Base-by-base conservation (phyloP, 108 stramenopile species). In the Schizochytrium sp. region DNA sequence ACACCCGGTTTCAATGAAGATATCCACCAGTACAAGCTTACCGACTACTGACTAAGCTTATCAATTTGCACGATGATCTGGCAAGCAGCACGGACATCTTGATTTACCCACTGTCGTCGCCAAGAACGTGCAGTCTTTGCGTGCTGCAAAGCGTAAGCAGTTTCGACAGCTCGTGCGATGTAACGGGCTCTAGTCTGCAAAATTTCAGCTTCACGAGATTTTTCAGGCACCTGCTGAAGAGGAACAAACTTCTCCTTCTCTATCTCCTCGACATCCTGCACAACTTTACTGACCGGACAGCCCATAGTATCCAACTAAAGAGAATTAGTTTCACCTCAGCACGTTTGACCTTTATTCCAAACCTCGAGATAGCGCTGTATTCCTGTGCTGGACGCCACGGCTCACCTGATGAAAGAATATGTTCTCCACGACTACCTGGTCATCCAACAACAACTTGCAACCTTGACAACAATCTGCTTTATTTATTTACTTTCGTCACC, bases 91-190 rank as follows among this genome's bases (percentile, higher is more conserved):
- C 64, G 64, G 42, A 69, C 42, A 44, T 69, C 64, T 7, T 69
- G 19, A 69, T 69, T 44, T 69, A 44, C 64, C 64, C 64, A 69
- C 44, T 69, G 64, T 38, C 64, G 7, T 8, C 64, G 64, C 64
- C 64, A 69, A 8, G 64, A 69, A 13, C 64, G 64, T 44, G 64
- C 42, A 8, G 64, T 69, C 64, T 69, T 69, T 44, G 64, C 44
- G 19, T 69, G 42, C 19, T 12, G 10, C 15, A 69, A 28, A 7
- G 19, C 64, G 64, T 44, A 44, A 69, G 64, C 64, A 44, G 64
- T 44, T 7, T 69, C 64, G 64, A 69, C 5, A 7, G 64, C 64
- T 44, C 44, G 42, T 38, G 42, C 44, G 19, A 69, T 38, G 28
- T 44, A 44, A 8, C 12, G 64, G 42, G 64, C 64, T 7, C 64